These are phyloP conservation scores for Protomyces macrosporus DNA, from an alignment of 1,139 yeast genomes.

Conservation along the genomic window DNA sequence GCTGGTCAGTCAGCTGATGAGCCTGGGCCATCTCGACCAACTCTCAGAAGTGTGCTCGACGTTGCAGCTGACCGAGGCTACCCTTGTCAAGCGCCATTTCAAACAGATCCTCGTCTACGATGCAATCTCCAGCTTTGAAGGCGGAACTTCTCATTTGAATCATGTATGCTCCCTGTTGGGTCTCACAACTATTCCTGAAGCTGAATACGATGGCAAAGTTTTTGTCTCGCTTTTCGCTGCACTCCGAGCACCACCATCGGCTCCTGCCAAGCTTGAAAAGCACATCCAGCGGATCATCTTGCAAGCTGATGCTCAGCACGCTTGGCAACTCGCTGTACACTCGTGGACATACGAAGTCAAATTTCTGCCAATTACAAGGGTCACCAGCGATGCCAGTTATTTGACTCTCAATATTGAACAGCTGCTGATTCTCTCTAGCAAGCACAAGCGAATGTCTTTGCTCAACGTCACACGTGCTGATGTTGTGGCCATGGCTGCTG, in stretches of 20 bases:
- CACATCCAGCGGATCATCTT: neutral
- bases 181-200: neutral
- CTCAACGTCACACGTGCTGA: neutral
- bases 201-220: neutral
- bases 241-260: neutral
- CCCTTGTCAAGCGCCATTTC: neutral
- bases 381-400: neutral
- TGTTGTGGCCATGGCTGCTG: neutral
- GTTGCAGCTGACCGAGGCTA: neutral
- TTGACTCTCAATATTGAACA: neutral
- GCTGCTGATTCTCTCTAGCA: neutral
- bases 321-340: neutral
- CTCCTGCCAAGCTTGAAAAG: neutral
- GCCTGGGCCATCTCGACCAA: neutral
- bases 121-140: neutral
- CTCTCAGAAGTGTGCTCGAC: neutral
- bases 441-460: neutral
- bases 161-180: neutral
- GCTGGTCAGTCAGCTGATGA: neutral
- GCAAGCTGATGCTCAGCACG: neutral
- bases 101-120: neutral
- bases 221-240: neutral
- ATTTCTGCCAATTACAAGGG: neutral
- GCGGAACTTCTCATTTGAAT: neutral
- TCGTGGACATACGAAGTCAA: neutral